Evolutionary conservation across 2,329 filamentous ascomycete genomes (phyloP).

Genomic region (Falciphora oryzae): DNA sequence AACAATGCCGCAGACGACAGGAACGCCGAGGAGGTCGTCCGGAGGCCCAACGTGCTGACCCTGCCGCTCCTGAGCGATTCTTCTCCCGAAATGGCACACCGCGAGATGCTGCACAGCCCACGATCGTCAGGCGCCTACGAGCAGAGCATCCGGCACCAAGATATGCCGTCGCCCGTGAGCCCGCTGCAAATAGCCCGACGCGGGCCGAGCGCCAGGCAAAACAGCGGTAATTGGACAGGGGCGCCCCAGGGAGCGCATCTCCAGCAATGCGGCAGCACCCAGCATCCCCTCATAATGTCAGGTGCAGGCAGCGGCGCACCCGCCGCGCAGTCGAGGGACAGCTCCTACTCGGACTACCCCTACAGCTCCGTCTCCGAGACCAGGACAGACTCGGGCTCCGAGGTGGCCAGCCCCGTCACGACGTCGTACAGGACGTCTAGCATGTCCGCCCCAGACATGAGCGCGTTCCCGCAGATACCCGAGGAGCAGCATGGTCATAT

Average conservation of each 20-base stretch:
- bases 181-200: neutral
- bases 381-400: constrained; percentile 9
- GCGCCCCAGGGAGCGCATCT: neutral
- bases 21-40: neutral
- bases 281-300: neutral
- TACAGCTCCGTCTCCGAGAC: constrained; percentile 30
- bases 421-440: constrained; percentile 7
- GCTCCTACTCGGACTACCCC: constrained; percentile 25
- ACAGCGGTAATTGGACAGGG: neutral
- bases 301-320: too few species aligned
- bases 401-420: neutral
- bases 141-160: neutral
- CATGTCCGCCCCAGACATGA: constrained; percentile 13
- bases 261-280: neutral
- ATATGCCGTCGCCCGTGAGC: neutral
- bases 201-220: neutral
- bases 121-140: neutral
- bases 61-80: neutral
- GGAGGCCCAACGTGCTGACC: neutral
- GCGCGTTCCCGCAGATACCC: constrained; percentile 16
- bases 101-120: neutral
- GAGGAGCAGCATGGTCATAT: neutral
- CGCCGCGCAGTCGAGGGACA: constrained; percentile 20
- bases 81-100: neutral
- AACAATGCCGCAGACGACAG: neutral